Evolutionary conservation across 108 stramenopile genomes (phyloP), one percentile per base, ranked within the genome.

Genomic region (Phaeodactylum tricornutum): DNA sequence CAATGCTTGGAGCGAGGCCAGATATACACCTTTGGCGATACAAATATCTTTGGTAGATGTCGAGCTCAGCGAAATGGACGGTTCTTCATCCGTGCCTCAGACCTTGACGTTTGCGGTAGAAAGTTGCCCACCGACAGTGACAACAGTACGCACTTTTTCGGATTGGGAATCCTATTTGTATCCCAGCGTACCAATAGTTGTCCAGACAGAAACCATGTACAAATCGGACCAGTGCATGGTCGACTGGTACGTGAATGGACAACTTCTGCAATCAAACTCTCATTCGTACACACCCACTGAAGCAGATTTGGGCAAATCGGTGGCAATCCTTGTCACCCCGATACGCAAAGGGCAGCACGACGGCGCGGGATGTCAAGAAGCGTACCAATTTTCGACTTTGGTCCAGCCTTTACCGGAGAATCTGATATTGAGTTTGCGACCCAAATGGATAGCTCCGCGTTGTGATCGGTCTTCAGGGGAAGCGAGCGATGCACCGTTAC

Each of bases 231-330:
- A 48, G 12, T 73, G 52, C 0, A 45, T 43, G 19, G 62, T 87
- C n/a, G 60, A 66, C 16, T 87, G 85, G 85, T 87, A 66, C 62
- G 72, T 60, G 3, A 61, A 62, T 29, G 53, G 32, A 7, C 17
- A 41, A 41, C 36, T 40, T 1, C 56, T 57, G 6, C 42, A 38
- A 29, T 24, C 21, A 5, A 37, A 71, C 31, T 52, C 55, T 37
- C 35, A 30, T 4, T 20, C 36, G 21, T 71, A 55, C 43, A 40
- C 37, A 6, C 69, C 69, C 6, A 60, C 58, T 4, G 23, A n/a
- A n/a, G 29, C 47, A 11, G 54, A 61, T 49, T 26, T 57, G 28
- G 58, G 55, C 21, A 59, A 61, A 35, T n/a, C 26, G 44, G 3
- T 75, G 24, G 27, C 45, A 17, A 20, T 61, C 32, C 6, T 42